These are phyloP conservation scores for Rosa persica DNA, from an alignment of 306 rosid species.

Conservation along the genomic window DNA sequence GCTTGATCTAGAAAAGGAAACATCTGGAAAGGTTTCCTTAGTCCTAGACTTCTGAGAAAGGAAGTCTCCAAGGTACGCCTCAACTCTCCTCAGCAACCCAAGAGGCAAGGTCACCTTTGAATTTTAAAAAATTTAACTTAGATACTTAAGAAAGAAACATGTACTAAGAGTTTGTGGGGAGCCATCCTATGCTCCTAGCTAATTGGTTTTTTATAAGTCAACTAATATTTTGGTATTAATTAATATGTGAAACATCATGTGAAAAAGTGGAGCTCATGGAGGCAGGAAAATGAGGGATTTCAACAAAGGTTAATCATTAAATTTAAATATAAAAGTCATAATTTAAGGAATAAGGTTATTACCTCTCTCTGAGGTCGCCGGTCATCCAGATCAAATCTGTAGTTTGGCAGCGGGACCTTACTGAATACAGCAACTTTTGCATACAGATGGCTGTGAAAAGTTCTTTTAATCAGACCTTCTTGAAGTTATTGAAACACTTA, in stretches of 20 bases:
- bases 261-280: not conserved
- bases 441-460: conserved; percentile 77
- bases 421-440: conserved; percentile 81
- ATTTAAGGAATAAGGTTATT: conserved; percentile 8
- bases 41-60: conserved; percentile 55
- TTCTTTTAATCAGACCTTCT: conserved; percentile 25
- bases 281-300: not conserved
- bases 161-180: not conserved
- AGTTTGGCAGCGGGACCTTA: conserved; percentile 88
- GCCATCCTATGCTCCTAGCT: not conserved
- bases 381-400: conserved; percentile 93
- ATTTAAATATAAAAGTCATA: not conserved
- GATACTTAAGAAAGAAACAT: conserved; percentile 15
- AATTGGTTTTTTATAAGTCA: not conserved
- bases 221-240: not conserved
- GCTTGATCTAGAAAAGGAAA: conserved; percentile 60
- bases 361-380: conserved; percentile 94
- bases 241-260: not conserved
- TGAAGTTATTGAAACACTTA: not conserved
- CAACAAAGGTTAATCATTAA: not conserved
- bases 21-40: conserved; percentile 51
- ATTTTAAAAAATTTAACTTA: conserved; percentile 32
- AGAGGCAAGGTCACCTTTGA: conserved; percentile 75
- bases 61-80: conserved; percentile 55
- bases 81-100: conserved; percentile 57